A percentile compares a stretch with the other conserved stretches of the same genome.
Evolutionary conservation across 495 filamentous ascomycete species (phyloP).

Genomic region (Daldinia childiae): DNA sequence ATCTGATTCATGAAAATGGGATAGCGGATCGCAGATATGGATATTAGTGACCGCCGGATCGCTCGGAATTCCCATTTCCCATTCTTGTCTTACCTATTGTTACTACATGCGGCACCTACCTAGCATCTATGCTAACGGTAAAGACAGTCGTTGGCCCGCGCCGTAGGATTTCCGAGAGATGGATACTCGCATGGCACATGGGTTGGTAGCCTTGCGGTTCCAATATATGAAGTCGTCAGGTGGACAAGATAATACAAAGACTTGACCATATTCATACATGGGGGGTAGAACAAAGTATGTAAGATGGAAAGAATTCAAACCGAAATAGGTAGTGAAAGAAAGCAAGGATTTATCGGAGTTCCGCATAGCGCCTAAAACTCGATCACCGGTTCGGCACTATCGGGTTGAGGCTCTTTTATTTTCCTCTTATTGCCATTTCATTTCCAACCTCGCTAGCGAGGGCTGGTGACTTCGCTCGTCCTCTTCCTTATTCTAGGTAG

Average conservation of each 20-base stretch:
- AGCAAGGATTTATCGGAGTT: constrained; percentile 9
- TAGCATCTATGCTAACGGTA: not conserved
- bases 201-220: constrained; percentile 3
- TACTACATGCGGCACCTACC: constrained; percentile 9
- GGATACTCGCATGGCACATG: constrained; percentile 1
- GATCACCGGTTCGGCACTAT: constrained; percentile 13
- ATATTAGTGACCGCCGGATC: constrained; percentile 22
- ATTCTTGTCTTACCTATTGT: not conserved
- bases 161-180: constrained; percentile 17
- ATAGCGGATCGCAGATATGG: not conserved
- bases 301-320: not conserved
- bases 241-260: not conserved
- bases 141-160: constrained; percentile 3
- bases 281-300: not conserved
- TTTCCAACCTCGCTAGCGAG: constrained; percentile 2
- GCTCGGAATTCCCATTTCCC: constrained; percentile 21
- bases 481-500: not conserved
- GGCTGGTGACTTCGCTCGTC: not conserved
- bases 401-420: constrained; percentile 18
- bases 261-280: not conserved
- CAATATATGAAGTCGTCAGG: not conserved
- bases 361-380: constrained; percentile 7
- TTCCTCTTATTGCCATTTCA: not conserved
- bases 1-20: not conserved
- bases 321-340: not conserved